These are phyloP conservation scores for Malus sieversii DNA, from an alignment of 306 rosid species.

Conservation along the genomic window DNA sequence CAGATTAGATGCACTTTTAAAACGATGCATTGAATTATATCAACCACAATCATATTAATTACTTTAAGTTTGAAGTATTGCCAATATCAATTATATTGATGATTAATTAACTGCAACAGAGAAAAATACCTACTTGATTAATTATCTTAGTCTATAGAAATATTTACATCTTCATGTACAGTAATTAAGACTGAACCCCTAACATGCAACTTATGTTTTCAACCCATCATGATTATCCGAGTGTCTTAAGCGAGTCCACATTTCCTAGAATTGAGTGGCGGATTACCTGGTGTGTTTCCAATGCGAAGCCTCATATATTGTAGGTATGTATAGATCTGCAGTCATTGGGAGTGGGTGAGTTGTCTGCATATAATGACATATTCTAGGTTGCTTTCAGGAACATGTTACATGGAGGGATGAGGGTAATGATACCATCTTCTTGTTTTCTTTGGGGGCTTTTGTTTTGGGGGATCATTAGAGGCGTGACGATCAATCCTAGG, in stretches of 20 bases:
- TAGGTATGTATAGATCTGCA: not conserved
- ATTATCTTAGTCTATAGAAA: too few relatives aligned
- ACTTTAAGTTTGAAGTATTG: too few relatives aligned
- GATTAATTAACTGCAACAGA: too few relatives aligned
- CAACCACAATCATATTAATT: too few relatives aligned
- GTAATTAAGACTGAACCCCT: too few relatives aligned
- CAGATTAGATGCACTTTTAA: too few relatives aligned
- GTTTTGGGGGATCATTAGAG: not conserved
- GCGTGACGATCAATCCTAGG: not conserved
- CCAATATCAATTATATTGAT: too few relatives aligned
- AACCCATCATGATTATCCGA: not conserved
- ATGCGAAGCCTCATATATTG: not conserved
- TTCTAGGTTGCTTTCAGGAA: not conserved
- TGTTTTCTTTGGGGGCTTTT: not conserved
- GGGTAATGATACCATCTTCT: not conserved
- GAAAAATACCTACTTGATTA: too few relatives aligned
- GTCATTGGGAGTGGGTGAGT: not conserved
- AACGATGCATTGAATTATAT: too few relatives aligned
- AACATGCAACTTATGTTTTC: too few relatives aligned
- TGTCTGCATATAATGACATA: not conserved
- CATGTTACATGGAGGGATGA: not conserved
- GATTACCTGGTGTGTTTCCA: not conserved
- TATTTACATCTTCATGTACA: too few relatives aligned
- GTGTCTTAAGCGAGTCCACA: not conserved
- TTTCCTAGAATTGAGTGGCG: not conserved